Base-by-base conservation (phyloP, 441 rosid genomes). In the Dalechampia spathulata region DNA sequence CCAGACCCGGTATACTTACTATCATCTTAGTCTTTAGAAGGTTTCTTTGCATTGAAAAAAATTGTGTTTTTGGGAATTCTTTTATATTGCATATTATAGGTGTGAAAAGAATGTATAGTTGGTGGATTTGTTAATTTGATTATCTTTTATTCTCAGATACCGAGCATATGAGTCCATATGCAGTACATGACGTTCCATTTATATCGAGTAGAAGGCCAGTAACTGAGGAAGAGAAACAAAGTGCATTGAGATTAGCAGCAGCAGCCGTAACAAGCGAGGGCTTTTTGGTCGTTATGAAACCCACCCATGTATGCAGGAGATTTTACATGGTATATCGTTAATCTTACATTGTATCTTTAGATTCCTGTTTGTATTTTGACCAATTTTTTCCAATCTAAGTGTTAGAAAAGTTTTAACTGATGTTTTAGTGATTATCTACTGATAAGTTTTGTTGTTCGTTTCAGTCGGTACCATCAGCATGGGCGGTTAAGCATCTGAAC, bases 401-500 rank as follows among this genome's bases (percentile, higher is more conserved):
- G 6, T 28, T 15, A 12, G 32, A 22, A 22, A 40, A 28, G 6
- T 44, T 21, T 20, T 3, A 20, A 26, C 25, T 15, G 49, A 27
- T 20, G 10, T n/a, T n/a, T 30, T 30, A 30, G 4, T 30, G 8
- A 8, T 30, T 30, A 30, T 30, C n/a, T n/a, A n/a, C n/a, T n/a
- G n/a, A 30, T 30, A 39, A 12, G 5, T 54, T 37, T 1, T 60
- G 40, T 40, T 67, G 17, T 15, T 42, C 47, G 39, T 7, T 43
- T 25, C 67, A 81, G 86, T 63, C 75, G 2, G 60, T 83, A 51
- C 86, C 86, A 12, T 34, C 63, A 0, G 60, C 44, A n/a, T 81
- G 86, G 84, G 27, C 60, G 30, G 21, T 42, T 39, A 73, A 52
- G 27, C 57, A 77, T 73, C 53, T 67, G 7, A n/a, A 20, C 19